Percentiles rank a stretch among this genome's conserved stretches.
Conservation (phyloP, 768 basidiomycete species). For the Austroboletus festivus region DNA sequence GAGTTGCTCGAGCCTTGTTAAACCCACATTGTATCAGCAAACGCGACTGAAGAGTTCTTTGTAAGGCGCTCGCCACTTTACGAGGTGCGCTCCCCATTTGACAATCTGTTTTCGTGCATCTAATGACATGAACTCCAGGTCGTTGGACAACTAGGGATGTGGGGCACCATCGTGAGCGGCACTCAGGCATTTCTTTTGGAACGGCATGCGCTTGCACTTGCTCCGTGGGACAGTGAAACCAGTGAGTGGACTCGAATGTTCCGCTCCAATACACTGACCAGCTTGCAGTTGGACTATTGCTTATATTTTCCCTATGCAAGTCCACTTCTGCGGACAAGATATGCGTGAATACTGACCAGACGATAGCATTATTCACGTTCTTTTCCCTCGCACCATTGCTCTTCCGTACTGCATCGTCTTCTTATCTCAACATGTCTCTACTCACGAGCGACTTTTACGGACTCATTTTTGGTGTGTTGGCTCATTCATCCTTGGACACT, state of each 20-base stretch:
- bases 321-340: not conserved
- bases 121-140: slow-evolving; percentile 39
- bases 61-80: slow-evolving; percentile 78
- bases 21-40: slow-evolving; percentile 46
- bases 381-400: slow-evolving; percentile 82
- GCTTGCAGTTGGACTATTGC: slow-evolving; percentile 43
- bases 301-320: slow-evolving; percentile 42
- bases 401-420: slow-evolving; percentile 80
- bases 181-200: slow-evolving; percentile 74
- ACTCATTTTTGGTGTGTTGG: slow-evolving; percentile 57
- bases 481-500: not conserved
- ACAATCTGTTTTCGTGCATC: not conserved
- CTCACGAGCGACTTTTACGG: slow-evolving; percentile 90
- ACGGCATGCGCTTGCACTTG: slow-evolving; percentile 55
- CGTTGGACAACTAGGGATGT: slow-evolving; percentile 83
- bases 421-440: slow-evolving; percentile 80
- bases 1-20: too few species aligned
- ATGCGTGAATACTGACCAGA: not conserved
- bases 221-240: slow-evolving; percentile 68
- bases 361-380: slow-evolving; percentile 67
- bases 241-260: slow-evolving; percentile 39
- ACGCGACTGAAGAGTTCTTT: slow-evolving; percentile 86
- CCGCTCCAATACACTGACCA: slow-evolving; percentile 35
- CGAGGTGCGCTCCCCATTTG: slow-evolving; percentile 43
- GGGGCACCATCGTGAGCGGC: slow-evolving; percentile 72